Percentiles rank a stretch among this genome's conserved stretches.
These are phyloP conservation scores for Suhomyces xylopsoci DNA, from an alignment of 805 yeast genomes.

Conservation along the genomic window DNA sequence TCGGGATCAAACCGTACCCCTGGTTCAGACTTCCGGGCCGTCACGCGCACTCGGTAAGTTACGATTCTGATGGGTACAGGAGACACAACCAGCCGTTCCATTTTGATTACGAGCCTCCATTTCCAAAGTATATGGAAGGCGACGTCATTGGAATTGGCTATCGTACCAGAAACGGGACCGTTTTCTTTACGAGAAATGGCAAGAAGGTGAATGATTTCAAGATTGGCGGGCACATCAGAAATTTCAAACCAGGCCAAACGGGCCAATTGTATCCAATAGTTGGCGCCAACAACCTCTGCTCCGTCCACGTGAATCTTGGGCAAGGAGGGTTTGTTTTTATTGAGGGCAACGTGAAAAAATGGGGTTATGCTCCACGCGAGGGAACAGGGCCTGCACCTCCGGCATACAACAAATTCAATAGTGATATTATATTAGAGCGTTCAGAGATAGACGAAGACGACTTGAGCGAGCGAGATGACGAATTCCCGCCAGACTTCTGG, in stretches of 20 bases:
- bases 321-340: constrained; percentile 86
- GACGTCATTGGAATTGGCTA: constrained; percentile 94
- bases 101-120: constrained; percentile 44
- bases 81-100: constrained; percentile 76
- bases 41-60: constrained; percentile 79
- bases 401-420: constrained; percentile 74
- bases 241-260: constrained; percentile 51
- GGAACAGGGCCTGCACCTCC: constrained; percentile 95
- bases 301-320: constrained; percentile 86
- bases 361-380: constrained; percentile 92
- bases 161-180: constrained; percentile 74
- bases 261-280: constrained; percentile 77
- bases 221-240: constrained; percentile 73
- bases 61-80: constrained; percentile 80
- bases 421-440: constrained; percentile 73
- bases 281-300: constrained; percentile 80
- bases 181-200: constrained; percentile 94
- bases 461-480: constrained; percentile 38
- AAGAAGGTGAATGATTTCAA: constrained; percentile 79
- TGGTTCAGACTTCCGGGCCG: constrained; percentile 91
- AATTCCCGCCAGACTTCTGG: constrained; percentile 59
- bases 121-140: constrained; percentile 67
- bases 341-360: constrained; percentile 89
- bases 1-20: constrained; percentile 88
- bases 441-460: constrained; percentile 53